Evolutionary conservation across 805 yeast species (phyloP), one percentile per base, ranked within the genome.

Genomic region (Candida succiphila): DNA sequence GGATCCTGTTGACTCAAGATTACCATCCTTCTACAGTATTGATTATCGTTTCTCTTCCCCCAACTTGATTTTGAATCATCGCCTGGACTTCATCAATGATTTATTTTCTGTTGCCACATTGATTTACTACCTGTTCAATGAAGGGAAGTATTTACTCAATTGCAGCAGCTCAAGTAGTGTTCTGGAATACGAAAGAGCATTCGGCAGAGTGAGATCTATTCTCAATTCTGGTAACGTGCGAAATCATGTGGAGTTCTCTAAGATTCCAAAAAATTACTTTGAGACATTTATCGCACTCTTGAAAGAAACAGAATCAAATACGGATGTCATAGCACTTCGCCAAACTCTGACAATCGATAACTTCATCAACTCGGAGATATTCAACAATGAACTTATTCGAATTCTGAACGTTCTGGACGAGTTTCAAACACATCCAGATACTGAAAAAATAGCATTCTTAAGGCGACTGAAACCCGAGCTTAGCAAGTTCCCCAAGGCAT

Each of bases 1-100:
- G 29, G 83, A 84, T 46, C 81, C 79, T 31, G 68, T 72, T 40
- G 87, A 86, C 43, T 78, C 87, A 5, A 61, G 92, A 31, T 67
- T 85, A 33, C 95, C 96, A 2, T 38, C 55, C 0, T 84, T 81
- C 51, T 64, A 85, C 41, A 80, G 78, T 42, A 55, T 83, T 15
- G 77, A 81, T 41, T 65, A 82, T 42, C 77, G 81, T 49, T 92
- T 69, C 52, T 60, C 83, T 1, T 92, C 95, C 1, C 98, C 98
- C 0, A 95, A 87, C 48, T 60, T 89, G 23, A 63, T 88, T 1
- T 45, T 79, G 6, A 86, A 84, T 38, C 70, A 70, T 35, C 65
- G 69, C 17, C 60, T 85, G 3, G 75, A 72, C 23, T 72, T 72
- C 23, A 74, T 75, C 15, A 78, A 82, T 47, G 99, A 92, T 51